Evolutionary conservation across 2,329 filamentous ascomycete species (phyloP), one percentile per base, ranked within the genome.

Genomic region (Sclerotinia glacialis): DNA sequence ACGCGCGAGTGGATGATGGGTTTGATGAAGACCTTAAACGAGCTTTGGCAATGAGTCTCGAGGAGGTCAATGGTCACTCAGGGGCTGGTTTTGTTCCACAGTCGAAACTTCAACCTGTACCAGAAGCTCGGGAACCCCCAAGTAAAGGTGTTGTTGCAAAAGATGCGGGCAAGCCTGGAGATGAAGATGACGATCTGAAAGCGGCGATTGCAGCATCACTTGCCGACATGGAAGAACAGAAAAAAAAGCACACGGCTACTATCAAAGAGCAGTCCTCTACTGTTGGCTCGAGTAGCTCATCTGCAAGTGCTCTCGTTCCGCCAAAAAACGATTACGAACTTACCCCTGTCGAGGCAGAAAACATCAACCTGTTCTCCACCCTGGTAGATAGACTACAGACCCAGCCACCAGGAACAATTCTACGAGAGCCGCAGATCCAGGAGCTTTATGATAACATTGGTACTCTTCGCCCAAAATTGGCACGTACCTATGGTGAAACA

Each of bases 381-480:
- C 81, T 99, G 47, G 95, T 99, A 14, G 95, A 99, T 76, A 88
- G 96, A 44, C 80, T 99, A 50, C 94, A 98, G 77, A 95, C 96
- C 67, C 95, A 99, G 74, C 92, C 95, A 0, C 93, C 93, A 0
- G 95, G 95, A 0, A 98, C 95, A 0, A 97, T 99, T 64, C 79
- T 99, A n/a, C 85, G 95, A 59, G 95, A 99, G 75, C 95, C 95
- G 1, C 95, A 98, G 77, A 97, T 99, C 61, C 95, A 99, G 78
- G 95, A 99, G 79, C 82, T 99, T 5, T 99, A 99, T 77, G 95
- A 98, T 75, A 96, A 93, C 73, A 98, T 99, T 73, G 93, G 94
- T n/a, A 85, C 92, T 21, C 81, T 99, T 69, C 86, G 95, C 60
- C 95, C 95, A 1, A 99, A 99, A 78, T 83, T 99, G 65, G 95